Evolutionary conservation across 768 basidiomycete genomes (phyloP).

Genomic region (Jaapia argillacea): DNA sequence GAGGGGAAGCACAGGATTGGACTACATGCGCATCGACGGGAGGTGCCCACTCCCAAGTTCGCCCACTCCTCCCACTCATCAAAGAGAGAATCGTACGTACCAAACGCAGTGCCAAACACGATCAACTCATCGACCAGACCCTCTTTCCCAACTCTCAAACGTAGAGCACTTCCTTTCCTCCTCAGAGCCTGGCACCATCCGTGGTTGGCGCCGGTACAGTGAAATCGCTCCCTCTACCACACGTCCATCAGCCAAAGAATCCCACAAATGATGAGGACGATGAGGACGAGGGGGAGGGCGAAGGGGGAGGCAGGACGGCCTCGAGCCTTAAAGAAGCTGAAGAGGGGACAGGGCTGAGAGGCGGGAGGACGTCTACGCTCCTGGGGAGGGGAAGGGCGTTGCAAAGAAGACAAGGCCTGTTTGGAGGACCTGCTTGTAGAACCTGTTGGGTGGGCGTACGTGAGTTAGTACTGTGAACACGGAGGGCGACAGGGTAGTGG

Average conservation of each 20-base stretch:
- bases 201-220: slow-evolving; percentile 11
- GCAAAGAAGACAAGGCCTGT: slow-evolving; percentile 37
- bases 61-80: background rate
- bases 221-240: slow-evolving; percentile 12
- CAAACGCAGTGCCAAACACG: slow-evolving; percentile 70
- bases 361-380: slow-evolving; percentile 16
- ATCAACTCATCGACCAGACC: slow-evolving; percentile 65
- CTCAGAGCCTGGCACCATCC: slow-evolving; percentile 14
- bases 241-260: slow-evolving; percentile 20
- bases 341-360: slow-evolving; percentile 1
- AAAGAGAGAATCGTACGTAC: too few relatives aligned
- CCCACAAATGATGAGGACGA: slow-evolving; percentile 4
- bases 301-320: slow-evolving; percentile 9
- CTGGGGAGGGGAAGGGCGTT: slow-evolving; percentile 24
- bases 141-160: too few relatives aligned
- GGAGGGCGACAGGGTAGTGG: slow-evolving; percentile 4
- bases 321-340: slow-evolving; percentile 9
- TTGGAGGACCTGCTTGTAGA: slow-evolving; percentile 62
- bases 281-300: slow-evolving; percentile 3
- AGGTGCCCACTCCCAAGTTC: slow-evolving; percentile 1
- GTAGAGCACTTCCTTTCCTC: background rate
- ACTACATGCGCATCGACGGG: too few relatives aligned
- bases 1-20: too few relatives aligned
- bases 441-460: slow-evolving; percentile 20
- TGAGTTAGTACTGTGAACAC: background rate